These are phyloP conservation scores for Symmetrospora coprosmae DNA, from an alignment of 768 basidiomycete genomes.

Conservation along the genomic window DNA sequence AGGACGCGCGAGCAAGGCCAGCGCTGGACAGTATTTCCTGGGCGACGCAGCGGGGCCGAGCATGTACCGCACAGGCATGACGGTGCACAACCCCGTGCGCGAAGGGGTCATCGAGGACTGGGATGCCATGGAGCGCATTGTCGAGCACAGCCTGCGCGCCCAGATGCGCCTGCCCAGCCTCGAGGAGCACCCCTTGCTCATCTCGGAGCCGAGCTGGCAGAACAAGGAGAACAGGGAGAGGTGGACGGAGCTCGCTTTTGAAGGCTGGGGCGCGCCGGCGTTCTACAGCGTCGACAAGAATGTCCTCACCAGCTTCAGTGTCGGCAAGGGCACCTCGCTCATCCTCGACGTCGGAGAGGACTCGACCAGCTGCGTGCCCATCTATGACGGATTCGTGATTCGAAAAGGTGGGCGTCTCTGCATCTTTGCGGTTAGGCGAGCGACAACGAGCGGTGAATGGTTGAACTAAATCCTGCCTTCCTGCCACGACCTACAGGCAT, in stretches of 20 bases:
- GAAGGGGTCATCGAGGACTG: constrained; percentile 71
- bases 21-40: constrained; percentile 27
- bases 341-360: constrained; percentile 87
- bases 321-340: constrained; percentile 91
- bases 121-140: constrained; percentile 53
- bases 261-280: constrained; percentile 83
- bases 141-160: constrained; percentile 51
- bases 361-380: constrained; percentile 78
- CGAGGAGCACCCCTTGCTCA: constrained; percentile 70
- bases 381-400: constrained; percentile 93
- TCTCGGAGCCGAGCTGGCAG: constrained; percentile 96
- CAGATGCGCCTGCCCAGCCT: constrained; percentile 27
- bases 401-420: constrained; percentile 60
- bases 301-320: constrained; percentile 88
- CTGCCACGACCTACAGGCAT: constrained; percentile 49
- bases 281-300: constrained; percentile 93
- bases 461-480: neutral
- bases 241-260: constrained; percentile 95
- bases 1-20: too few species aligned
- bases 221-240: constrained; percentile 78
- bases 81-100: constrained; percentile 63
- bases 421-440: neutral
- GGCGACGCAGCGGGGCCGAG: constrained; percentile 56
- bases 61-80: constrained; percentile 80
- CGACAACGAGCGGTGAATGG: too few species aligned